Conservation (phyloP, 2,329 filamentous ascomycete species). For the Coniochaeta sp. region DNA sequence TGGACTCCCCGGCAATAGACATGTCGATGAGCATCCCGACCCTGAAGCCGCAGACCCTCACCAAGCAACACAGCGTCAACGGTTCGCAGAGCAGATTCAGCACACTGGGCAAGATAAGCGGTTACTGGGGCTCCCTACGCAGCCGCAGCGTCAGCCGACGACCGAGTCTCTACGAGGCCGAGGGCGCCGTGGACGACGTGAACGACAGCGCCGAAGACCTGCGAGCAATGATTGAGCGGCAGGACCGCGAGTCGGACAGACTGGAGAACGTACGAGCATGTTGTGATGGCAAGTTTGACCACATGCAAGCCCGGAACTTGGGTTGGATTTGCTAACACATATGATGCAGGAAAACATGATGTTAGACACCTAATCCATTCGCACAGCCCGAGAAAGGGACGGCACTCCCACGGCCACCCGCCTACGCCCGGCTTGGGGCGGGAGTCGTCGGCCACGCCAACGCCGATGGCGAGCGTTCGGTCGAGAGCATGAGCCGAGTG, state of each 20-base stretch:
- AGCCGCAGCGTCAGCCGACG: conserved; percentile 39
- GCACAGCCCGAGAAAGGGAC: conserved; percentile 35
- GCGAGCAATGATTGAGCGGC: conserved; percentile 68
- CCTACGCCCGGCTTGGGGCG: conserved; percentile 19
- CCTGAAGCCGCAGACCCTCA: conserved; percentile 43
- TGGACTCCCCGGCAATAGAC: conserved; percentile 48
- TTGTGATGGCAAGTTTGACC: conserved; percentile 73
- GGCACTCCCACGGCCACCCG: conserved; percentile 26
- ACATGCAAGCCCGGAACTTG: not conserved
- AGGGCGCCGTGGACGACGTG: conserved; percentile 60
- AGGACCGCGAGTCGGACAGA: conserved; percentile 68
- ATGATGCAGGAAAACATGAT: conserved; percentile 60
- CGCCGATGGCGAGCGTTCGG: conserved; percentile 16
- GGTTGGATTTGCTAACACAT: conserved; percentile 12
- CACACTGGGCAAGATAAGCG: conserved; percentile 45
- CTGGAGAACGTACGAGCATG: conserved; percentile 95
- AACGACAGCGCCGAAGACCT: conserved; percentile 80
- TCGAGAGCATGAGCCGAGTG: conserved; percentile 15
- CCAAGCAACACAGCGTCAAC: not conserved
- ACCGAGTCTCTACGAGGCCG: conserved; percentile 40
- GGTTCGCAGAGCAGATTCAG: conserved; percentile 24
- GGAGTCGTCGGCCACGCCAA: conserved; percentile 14
- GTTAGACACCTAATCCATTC: conserved; percentile 49
- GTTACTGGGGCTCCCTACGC: conserved; percentile 47
- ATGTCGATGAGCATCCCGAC: conserved; percentile 48